Evolutionary conservation across 495 filamentous ascomycete species (phyloP).

Genomic region (Amorphotheca resinae): DNA sequence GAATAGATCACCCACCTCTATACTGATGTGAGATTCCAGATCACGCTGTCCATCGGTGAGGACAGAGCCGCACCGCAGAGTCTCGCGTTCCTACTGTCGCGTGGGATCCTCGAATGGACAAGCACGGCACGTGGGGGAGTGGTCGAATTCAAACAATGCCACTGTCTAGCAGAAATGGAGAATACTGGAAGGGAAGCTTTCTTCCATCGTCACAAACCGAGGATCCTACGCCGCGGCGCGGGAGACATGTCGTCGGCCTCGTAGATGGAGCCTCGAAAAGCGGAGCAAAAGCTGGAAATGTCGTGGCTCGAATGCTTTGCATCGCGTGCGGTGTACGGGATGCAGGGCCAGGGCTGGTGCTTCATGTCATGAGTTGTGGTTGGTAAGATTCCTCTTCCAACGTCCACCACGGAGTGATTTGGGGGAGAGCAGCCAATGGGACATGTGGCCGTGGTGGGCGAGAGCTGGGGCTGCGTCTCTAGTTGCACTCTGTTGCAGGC

Average conservation of each 20-base stretch:
- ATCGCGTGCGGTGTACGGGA: slow-evolving; percentile 12
- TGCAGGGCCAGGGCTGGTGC: slow-evolving; percentile 3
- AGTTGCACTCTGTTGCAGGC: slow-evolving; percentile 13
- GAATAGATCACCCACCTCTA: slow-evolving; percentile 1
- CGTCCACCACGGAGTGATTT: not conserved
- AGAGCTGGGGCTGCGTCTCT: slow-evolving; percentile 6
- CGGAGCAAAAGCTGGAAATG: too few species aligned
- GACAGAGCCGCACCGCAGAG: not conserved
- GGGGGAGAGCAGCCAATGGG: slow-evolving; percentile 4
- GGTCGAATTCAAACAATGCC: too few species aligned
- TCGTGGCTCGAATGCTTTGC: slow-evolving; percentile 50
- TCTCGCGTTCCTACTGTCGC: too few species aligned
- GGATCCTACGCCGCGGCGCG: not conserved
- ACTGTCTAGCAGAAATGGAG: too few species aligned
- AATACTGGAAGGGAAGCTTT: not conserved
- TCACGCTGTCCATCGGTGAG: not conserved
- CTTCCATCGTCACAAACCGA: not conserved
- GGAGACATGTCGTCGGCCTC: not conserved
- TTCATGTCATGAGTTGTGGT: slow-evolving; percentile 16
- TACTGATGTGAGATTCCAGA: not conserved
- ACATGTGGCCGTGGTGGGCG: not conserved
- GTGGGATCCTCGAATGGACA: too few species aligned
- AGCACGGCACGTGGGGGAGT: too few species aligned
- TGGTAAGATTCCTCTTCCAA: not conserved
- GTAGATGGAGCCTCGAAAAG: too few species aligned